phyloP scores from a whole-genome alignment of 148 eudicot genomes.

The Polygonum maritimum region DNA sequence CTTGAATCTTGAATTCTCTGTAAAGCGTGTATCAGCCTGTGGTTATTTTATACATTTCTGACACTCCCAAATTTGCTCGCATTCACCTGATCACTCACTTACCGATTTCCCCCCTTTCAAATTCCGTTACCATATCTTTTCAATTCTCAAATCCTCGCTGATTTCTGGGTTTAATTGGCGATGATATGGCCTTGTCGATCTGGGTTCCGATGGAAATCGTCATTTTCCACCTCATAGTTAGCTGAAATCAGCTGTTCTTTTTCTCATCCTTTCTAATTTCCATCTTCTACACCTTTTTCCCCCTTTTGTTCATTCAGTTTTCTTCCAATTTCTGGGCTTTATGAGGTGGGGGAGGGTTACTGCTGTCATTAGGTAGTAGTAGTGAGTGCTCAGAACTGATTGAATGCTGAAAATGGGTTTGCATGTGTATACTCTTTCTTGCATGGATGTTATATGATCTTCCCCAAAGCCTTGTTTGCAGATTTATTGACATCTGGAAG shows the following conservation, averaged over 20 bases:
- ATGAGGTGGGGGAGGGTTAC: neutral
- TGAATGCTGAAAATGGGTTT: slow-evolving; percentile 2
- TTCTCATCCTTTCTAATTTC: neutral
- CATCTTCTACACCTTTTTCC: neutral
- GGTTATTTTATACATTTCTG: neutral
- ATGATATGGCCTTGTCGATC: neutral
- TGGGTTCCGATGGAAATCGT: neutral
- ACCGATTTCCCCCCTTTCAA: neutral
- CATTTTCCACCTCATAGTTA: neutral
- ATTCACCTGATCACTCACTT: slow-evolving; percentile 8
- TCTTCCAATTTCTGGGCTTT: neutral
- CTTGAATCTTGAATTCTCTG: neutral
- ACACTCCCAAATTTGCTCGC: neutral
- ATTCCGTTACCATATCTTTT: neutral
- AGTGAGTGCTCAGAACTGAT: neutral
- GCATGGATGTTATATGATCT: slow-evolving; percentile 9
- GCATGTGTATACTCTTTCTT: slow-evolving; percentile 6
- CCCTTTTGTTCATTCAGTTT: neutral
- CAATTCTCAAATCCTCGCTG: neutral
- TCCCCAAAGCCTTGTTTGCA: neutral
- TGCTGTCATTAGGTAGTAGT: neutral
- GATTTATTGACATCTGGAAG: neutral
- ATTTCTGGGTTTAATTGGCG: neutral
- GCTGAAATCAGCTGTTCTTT: neutral
- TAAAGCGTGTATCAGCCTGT: neutral